Base-by-base conservation (phyloP, 2,329 filamentous ascomycete species). In the Paecilomyces variotii region DNA sequence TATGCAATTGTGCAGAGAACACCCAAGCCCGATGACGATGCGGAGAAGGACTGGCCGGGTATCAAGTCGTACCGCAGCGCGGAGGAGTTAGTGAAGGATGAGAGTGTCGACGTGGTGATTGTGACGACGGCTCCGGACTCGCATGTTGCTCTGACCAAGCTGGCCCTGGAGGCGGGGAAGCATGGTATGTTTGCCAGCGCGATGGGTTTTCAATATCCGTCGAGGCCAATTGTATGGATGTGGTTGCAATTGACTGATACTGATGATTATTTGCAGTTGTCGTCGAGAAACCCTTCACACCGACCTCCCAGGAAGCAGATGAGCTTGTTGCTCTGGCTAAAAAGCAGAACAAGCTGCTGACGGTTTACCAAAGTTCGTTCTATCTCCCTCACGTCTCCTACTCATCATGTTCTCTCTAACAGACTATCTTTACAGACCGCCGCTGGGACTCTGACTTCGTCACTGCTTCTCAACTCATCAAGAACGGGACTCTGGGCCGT, bases 241-340 rank as follows among this genome's bases (percentile, higher is more conserved):
- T n/a, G 2, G 30, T 19, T 6, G n/a, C 9, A 9, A 14, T 45
- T 45, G n/a, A 19, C 39, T 59, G 11, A 32, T 32, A 10, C 19
- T 19, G 49, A 32, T 50, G n/a, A 28, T 26, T 6, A 27, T 26
- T 50, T 60, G 51, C 56, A 79, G 87, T 92, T 27, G 79, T 93
- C 56, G 87, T 88, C 54, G 90, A 93, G 78, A 93, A 93, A 78
- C 90, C 90, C 2, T 93, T 93, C 70, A 88, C 90, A 11, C 87
- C 89, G 24, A 88, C 86, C 1, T 78, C 82, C 1, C 78, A 82
- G 59, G 86, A 92, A 74, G 89, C 89, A 10, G 79, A 84, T 34
- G 75, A 83, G 64, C 82, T 93, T 5, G 80, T 83, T 52, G 72
- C 73, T 9, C 74, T 87, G 55, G 82, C 86, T 9, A 72, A 79